Conservation (phyloP, 768 basidiomycete genomes). For the Asterophora parasitica region DNA sequence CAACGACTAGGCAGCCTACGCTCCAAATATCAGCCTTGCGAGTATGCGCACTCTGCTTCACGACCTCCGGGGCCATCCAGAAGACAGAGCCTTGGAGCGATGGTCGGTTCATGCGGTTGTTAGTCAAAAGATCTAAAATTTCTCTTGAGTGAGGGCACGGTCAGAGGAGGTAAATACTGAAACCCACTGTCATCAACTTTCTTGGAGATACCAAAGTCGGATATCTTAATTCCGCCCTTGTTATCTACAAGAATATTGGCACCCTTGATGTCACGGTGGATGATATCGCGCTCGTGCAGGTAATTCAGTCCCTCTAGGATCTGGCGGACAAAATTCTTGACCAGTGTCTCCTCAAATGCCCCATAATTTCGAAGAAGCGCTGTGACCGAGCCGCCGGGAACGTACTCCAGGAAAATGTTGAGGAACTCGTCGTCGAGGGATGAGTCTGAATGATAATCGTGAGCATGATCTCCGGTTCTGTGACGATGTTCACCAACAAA, state of each 20-base stretch:
- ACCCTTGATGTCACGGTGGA: slow-evolving; percentile 98
- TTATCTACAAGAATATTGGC: slow-evolving; percentile 98
- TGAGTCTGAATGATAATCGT: slow-evolving; percentile 59
- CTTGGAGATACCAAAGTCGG: slow-evolving; percentile 96
- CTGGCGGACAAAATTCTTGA: slow-evolving; percentile 90
- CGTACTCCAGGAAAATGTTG: slow-evolving; percentile 97
- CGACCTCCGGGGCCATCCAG: slow-evolving; percentile 99
- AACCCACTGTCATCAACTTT: slow-evolving; percentile 92
- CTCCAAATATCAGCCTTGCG: slow-evolving; percentile 96
- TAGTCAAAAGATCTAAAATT: slow-evolving; percentile 38
- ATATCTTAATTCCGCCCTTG: slow-evolving; percentile 96
- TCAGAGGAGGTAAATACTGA: no score
- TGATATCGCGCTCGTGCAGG: slow-evolving; percentile 89
- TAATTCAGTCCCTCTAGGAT: slow-evolving; percentile 87
- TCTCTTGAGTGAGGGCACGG: background rate
- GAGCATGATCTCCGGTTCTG: background rate
- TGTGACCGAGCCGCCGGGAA: slow-evolving; percentile 92
- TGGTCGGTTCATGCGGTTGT: slow-evolving; percentile 77
- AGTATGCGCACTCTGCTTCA: slow-evolving; percentile 91
- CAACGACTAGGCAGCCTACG: slow-evolving; percentile 90
- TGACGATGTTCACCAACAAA: slow-evolving; percentile 54
- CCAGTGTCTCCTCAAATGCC: slow-evolving; percentile 89
- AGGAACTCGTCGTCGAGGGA: slow-evolving; percentile 86
- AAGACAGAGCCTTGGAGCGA: slow-evolving; percentile 97
- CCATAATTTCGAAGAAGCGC: slow-evolving; percentile 87